Conservation (phyloP, 2,329 filamentous ascomycete species). For the Pyrenochaeta sp. region DNA sequence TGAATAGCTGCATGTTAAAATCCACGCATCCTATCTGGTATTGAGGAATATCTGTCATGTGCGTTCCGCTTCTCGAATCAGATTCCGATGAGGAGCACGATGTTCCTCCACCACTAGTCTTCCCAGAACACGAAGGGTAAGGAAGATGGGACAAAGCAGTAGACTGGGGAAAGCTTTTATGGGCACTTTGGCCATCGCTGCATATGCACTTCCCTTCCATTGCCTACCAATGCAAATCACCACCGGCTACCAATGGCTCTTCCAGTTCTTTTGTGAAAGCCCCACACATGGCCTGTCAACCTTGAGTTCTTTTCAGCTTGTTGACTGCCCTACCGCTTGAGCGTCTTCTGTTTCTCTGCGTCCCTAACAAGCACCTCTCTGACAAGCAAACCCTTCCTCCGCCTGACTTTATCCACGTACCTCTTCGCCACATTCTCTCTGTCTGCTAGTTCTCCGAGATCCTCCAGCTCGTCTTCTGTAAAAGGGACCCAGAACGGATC, state of each 20-base stretch:
- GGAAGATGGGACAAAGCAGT: not conserved
- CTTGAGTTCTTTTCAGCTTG: not conserved
- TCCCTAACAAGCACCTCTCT: constrained; percentile 75
- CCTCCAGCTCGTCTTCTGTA: constrained; percentile 95
- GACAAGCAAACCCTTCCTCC: constrained; percentile 87
- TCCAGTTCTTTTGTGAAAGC: not conserved
- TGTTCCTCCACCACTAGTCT: not conserved
- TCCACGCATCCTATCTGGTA: too few species aligned
- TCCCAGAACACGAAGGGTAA: not conserved
- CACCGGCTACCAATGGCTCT: not conserved
- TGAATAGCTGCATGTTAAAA: too few species aligned
- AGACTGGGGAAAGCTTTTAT: not conserved
- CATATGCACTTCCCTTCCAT: not conserved
- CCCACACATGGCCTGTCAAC: not conserved
- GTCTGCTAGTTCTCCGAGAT: constrained; percentile 92
- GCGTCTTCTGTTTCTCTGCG: constrained; percentile 89
- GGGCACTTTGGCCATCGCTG: not conserved
- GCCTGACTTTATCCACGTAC: constrained; percentile 90
- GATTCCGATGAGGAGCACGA: too few species aligned
- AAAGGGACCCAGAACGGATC: constrained; percentile 98
- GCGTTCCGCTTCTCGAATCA: too few species aligned
- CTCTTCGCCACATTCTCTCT: constrained; percentile 94
- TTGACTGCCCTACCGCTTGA: constrained; percentile 63
- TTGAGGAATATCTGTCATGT: too few species aligned
- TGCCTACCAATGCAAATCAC: not conserved